A percentile compares a stretch with the other conserved stretches of the same genome.
Evolutionary conservation across 177 flowering plant species (phyloP).

Genomic region (Tripterygium wilfordii): DNA sequence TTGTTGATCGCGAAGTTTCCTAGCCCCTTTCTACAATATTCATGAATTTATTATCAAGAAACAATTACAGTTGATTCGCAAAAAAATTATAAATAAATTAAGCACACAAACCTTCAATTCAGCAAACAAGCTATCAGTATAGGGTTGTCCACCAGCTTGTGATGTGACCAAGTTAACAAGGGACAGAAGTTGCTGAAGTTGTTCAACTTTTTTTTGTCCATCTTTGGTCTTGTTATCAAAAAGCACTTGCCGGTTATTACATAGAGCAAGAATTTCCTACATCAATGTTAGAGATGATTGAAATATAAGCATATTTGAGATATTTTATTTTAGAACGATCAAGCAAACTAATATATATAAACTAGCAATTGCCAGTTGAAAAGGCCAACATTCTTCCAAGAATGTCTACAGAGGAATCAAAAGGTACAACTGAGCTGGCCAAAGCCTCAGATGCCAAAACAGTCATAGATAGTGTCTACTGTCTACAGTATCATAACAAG

Average conservation of each 20-base stretch:
- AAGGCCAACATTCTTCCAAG: no score
- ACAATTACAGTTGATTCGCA: neutral
- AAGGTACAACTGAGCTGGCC: no score
- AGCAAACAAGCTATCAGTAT: slow-evolving; percentile 54
- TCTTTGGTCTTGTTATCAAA: slow-evolving; percentile 81
- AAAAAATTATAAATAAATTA: neutral
- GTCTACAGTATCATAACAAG: no score
- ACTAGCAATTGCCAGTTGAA: no score
- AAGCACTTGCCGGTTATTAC: slow-evolving; percentile 59
- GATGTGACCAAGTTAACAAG: slow-evolving; percentile 47
- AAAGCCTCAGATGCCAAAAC: no score
- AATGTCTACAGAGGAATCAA: no score
- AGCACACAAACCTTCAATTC: slow-evolving; percentile 47
- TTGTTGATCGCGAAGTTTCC: slow-evolving; percentile 44
- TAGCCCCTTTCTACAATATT: slow-evolving; percentile 54
- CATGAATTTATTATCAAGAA: neutral
- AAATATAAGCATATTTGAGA: neutral
- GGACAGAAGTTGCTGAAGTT: slow-evolving; percentile 54
- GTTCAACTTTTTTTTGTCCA: slow-evolving; percentile 34
- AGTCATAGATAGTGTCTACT: no score
- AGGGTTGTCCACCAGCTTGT: slow-evolving; percentile 71
- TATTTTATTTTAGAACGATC: neutral
- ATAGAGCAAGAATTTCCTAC: slow-evolving; percentile 54
- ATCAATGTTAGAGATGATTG: slow-evolving; percentile 4
- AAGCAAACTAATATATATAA: neutral